These are phyloP conservation scores for Blepharisma japonicum DNA, from an alignment of 73 alveolate species.

Conservation along the genomic window DNA sequence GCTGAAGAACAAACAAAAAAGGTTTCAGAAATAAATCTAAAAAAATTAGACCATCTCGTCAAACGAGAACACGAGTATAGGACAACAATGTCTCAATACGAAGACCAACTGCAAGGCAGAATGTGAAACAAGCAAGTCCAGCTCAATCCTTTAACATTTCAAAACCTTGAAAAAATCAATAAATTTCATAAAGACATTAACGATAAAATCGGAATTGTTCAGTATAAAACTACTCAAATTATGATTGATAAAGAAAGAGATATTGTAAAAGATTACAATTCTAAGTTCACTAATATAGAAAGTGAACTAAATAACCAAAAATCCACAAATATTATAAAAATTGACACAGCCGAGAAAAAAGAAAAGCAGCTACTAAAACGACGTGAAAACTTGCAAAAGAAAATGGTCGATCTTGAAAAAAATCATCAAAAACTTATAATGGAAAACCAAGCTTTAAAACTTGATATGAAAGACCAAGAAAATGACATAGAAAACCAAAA, in stretches of 20 bases:
- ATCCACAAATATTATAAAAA: too few relatives aligned
- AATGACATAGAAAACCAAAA: too few relatives aligned
- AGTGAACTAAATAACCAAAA: too few relatives aligned
- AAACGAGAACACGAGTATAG: constrained; percentile 23
- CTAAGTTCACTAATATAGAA: too few relatives aligned
- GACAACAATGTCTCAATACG: not conserved
- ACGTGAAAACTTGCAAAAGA: too few relatives aligned
- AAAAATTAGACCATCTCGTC: not conserved
- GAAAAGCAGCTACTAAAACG: too few relatives aligned
- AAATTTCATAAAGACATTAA: not conserved
- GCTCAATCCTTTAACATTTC: not conserved
- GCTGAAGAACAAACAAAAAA: too few relatives aligned
- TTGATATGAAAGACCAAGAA: too few relatives aligned
- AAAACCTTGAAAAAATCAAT: constrained; percentile 11
- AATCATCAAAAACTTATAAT: too few relatives aligned
- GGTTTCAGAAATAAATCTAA: not conserved
- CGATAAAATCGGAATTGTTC: not conserved
- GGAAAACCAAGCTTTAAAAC: too few relatives aligned
- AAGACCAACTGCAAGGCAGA: not conserved
- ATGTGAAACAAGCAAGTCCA: not conserved
- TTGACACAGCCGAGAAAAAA: too few relatives aligned
- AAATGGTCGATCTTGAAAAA: too few relatives aligned
- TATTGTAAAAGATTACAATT: constrained; percentile 1
- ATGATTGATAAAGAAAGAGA: constrained; percentile 3
- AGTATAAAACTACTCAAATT: not conserved